Conservation (phyloP, 768 basidiomycete genomes). For the Lactifluus hygrophoroides region DNA sequence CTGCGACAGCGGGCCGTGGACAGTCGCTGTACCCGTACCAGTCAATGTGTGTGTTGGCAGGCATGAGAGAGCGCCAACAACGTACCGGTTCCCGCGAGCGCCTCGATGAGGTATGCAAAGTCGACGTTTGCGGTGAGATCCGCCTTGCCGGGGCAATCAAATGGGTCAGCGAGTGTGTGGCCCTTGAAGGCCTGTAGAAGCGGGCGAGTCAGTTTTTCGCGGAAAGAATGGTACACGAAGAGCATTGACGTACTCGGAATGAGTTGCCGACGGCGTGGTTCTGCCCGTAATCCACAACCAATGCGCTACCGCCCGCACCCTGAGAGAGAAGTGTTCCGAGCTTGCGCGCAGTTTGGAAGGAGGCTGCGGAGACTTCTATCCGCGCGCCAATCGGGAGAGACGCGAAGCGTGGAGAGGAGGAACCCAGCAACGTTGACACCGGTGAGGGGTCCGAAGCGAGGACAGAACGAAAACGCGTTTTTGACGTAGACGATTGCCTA, state of each 20-base stretch:
- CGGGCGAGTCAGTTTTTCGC: neutral
- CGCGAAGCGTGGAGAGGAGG: conserved; percentile 62
- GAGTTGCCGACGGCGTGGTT: conserved; percentile 61
- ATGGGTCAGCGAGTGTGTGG: conserved; percentile 79
- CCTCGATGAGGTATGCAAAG: conserved; percentile 80
- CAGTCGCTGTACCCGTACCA: conserved; percentile 27
- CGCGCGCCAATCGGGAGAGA: conserved; percentile 58
- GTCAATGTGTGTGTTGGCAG: too few species aligned
- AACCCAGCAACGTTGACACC: conserved; percentile 45
- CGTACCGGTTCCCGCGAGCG: conserved; percentile 57
- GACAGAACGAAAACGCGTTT: conserved; percentile 47
- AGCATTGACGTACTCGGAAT: conserved; percentile 59
- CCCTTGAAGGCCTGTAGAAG: conserved; percentile 71
- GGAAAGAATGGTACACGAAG: neutral
- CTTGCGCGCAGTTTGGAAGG: conserved; percentile 58
- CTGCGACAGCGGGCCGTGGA: conserved; percentile 70
- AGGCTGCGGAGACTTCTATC: conserved; percentile 72
- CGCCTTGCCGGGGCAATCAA: conserved; percentile 75
- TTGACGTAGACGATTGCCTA: conserved; percentile 2
- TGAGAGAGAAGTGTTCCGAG: conserved; percentile 48
- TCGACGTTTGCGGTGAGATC: conserved; percentile 98
- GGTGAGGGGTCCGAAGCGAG: conserved; percentile 53
- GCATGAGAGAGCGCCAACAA: conserved; percentile 2
- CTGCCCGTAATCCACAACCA: conserved; percentile 88
- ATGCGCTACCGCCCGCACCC: conserved; percentile 35